Base-by-base conservation (phyloP, 805 yeast genomes). In the Hanseniaspora guilliermondii region DNA sequence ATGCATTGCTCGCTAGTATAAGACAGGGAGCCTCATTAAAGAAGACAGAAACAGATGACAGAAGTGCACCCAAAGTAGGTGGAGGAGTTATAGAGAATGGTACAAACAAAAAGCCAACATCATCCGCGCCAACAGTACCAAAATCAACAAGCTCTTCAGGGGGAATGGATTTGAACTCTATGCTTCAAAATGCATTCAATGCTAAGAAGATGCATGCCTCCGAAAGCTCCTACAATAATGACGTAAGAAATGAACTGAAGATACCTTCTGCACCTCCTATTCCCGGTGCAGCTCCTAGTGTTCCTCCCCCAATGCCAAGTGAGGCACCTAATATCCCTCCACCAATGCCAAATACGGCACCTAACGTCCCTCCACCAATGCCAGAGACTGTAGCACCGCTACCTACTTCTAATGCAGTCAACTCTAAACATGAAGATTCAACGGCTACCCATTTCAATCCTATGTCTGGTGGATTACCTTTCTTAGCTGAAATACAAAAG, bases 1-100 rank as follows among this genome's bases (percentile, higher is more conserved):
- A 75, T 58, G 81, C 82, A 1, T 64, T 91, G 50, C 72, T 91
- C 25, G 87, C 93, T 32, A 95, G 86, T 65, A 91, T 91, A 59
- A 78, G 87, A 62, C 84, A 85, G 58, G 91, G 89, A 22, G 69
- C 64, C 50, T 66, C 61, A 46, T 71, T 83, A 55, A 82, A 80
- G 62, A 80, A 83, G 58, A 79, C 86, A 1, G 70, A 67, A 58
- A 77, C 97, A 58, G 70, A 76, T 68, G 82, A 78, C 72, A 69
- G 96, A 69, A 78, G 85, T 56, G 78, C 76, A 0, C 87, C 89
- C 2, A 49, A 58, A 57, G 65, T 78, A 33, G 73, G 74, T 25
- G 73, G 77, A 19, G 69, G 65, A n/a, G 62, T 59, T 39, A 49
- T 56, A 45, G 8, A 60, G 35, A 39, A 53, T 14, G 41, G 60